Conservation (phyloP, 2,329 filamentous ascomycete species). For the Huntiella decipiens region DNA sequence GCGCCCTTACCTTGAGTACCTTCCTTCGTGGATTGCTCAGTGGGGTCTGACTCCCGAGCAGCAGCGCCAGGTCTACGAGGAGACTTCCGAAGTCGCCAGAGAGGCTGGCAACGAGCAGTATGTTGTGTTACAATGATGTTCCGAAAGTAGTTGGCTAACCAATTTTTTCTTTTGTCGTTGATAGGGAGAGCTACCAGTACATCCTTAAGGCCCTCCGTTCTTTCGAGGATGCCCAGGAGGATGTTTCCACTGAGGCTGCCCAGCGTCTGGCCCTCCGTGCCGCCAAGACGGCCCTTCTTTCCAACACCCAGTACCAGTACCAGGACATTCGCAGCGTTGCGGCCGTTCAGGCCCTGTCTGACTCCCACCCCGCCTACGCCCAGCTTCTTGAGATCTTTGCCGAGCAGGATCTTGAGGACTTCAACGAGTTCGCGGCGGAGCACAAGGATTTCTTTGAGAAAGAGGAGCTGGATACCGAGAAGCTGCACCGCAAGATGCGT, state of each 20-base stretch:
- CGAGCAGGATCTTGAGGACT: slow-evolving; percentile 84
- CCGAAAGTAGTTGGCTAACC: not conserved
- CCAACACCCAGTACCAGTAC: slow-evolving; percentile 46
- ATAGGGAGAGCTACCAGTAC: slow-evolving; percentile 46
- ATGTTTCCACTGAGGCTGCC: slow-evolving; percentile 38
- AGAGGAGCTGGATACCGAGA: slow-evolving; percentile 50
- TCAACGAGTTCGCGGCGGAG: slow-evolving; percentile 86
- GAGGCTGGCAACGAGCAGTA: slow-evolving; percentile 61
- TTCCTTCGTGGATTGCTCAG: slow-evolving; percentile 61
- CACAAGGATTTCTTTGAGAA: slow-evolving; percentile 71
- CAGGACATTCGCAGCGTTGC: slow-evolving; percentile 66
- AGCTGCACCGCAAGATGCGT: slow-evolving; percentile 85
- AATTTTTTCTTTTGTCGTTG: not conserved
- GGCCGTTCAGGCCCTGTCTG: slow-evolving; percentile 68
- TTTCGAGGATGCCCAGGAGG: slow-evolving; percentile 37
- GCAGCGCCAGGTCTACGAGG: slow-evolving; percentile 65
- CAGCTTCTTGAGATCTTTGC: slow-evolving; percentile 92
- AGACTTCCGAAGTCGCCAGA: slow-evolving; percentile 61
- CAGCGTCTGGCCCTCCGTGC: slow-evolving; percentile 40
- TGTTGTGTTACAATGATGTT: slow-evolving; percentile 19
- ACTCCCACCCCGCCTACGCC: slow-evolving; percentile 68
- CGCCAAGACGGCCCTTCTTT: slow-evolving; percentile 33
- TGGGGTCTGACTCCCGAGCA: slow-evolving; percentile 76
- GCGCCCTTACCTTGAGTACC: slow-evolving; percentile 61
- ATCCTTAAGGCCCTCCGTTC: slow-evolving; percentile 42